A percentile compares a stretch with the other conserved stretches of the same genome.
Conservation (phyloP, 1,284 basidiomycete species). For the Wolfiporia cocos region DNA sequence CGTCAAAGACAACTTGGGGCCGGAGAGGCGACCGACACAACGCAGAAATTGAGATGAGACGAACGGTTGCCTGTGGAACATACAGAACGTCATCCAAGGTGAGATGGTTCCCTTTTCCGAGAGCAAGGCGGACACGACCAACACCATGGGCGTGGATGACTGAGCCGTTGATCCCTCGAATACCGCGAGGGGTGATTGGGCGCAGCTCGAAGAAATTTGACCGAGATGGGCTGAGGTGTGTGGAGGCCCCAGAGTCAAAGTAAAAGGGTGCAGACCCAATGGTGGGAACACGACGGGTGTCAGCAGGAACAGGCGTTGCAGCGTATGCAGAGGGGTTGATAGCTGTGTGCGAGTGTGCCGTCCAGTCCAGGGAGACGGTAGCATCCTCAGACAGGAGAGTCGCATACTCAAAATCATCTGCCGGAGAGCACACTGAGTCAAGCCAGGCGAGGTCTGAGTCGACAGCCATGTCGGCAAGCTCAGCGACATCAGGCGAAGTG, state of each 20-base stretch:
- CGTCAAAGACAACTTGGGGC: background rate
- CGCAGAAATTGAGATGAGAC: background rate
- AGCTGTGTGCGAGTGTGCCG: background rate
- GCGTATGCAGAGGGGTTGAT: background rate
- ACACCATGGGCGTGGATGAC: slow-evolving; percentile 23
- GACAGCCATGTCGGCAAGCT: background rate
- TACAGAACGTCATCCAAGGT: slow-evolving; percentile 1
- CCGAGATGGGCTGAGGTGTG: slow-evolving; percentile 22
- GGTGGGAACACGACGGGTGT: background rate
- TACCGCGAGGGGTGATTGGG: slow-evolving; percentile 18
- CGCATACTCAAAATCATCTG: background rate
- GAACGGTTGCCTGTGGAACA: slow-evolving; percentile 2
- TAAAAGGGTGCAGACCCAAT: slow-evolving; percentile 18
- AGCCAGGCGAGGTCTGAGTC: background rate
- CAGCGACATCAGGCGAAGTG: background rate
- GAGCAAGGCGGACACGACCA: slow-evolving; percentile 22
- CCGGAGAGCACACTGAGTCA: background rate
- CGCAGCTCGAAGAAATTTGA: slow-evolving; percentile 23
- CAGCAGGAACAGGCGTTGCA: background rate
- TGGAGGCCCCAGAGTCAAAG: slow-evolving; percentile 25
- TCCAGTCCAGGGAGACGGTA: background rate
- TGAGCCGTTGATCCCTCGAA: slow-evolving; percentile 28
- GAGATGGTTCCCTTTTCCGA: slow-evolving; percentile 14
- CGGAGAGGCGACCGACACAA: background rate
- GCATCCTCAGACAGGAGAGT: background rate